Base-by-base conservation (phyloP, 345 rosid species). In the Turritis glabra region DNA sequence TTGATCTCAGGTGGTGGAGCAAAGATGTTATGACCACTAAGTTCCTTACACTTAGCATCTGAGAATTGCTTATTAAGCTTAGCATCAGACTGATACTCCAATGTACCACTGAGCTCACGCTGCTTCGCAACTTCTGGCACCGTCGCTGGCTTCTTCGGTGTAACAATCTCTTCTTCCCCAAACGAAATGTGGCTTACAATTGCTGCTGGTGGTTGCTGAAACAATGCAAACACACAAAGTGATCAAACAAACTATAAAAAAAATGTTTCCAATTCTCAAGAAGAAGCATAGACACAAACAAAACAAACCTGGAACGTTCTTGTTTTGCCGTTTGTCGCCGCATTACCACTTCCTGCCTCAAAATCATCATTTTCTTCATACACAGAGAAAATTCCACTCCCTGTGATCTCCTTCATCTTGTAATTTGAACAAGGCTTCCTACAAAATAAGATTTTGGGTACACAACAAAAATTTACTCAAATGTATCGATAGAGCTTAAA, bases 1-100 rank as follows among this genome's bases (percentile, higher is more conserved):
- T 90, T 79, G 80, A 91, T 94, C 81, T 94, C 97, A 3, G 95
- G 96, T 71, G 97, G 97, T 10, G 97, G 93, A 1, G 99, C 99
- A 81, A 94, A 94, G 72, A 94, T 94, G 82, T 94, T 90, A 48
- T 91, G 88, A 64, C 97, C 99, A 65, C 89, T 92, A 8, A 94
- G 91, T 79, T 94, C 97, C 82, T 86, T 94, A 75, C 77, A 80
- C 81, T 94, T 94, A 7, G 97, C 88, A 84, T 92, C 85, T 67
- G 97, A 94, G 67, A 85, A 69, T 79, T 87, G 97, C 83, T 94
- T 94, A 74, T 81, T 81, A 79, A 93, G 82, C 82, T 59, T 87
- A 55, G 93, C 93, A 2, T 84, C 77, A 41, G 74, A 60, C 26
- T 94, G 95, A 10, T 79, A 77, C 61, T 84, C 89, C 50, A 86